phyloP scores from a whole-genome alignment of 2,329 filamentous ascomycete species.

The Penicillium rolfsii region DNA sequence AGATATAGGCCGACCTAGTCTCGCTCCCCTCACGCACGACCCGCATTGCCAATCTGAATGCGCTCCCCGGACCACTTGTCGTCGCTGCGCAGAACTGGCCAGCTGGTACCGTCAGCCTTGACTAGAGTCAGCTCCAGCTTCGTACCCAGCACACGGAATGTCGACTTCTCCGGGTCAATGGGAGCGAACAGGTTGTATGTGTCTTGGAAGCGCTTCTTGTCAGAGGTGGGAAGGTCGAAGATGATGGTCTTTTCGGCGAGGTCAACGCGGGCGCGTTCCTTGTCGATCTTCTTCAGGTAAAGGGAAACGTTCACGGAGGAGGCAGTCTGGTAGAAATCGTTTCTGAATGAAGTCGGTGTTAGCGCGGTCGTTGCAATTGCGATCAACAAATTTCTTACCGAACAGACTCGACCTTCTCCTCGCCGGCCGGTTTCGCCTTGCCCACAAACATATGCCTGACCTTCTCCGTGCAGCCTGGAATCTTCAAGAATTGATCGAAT shows the following conservation, averaged over 20 bases:
- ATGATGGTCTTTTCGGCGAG: slow-evolving; percentile 67
- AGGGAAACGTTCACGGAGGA: slow-evolving; percentile 84
- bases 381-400: slow-evolving; percentile 57
- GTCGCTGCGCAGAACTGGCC: slow-evolving; percentile 82
- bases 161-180: slow-evolving; percentile 75
- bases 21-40: slow-evolving; percentile 50
- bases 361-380: slow-evolving; percentile 5
- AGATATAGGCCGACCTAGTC: neutral
- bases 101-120: slow-evolving; percentile 75
- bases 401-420: slow-evolving; percentile 78
- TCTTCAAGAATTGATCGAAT: slow-evolving; percentile 97
- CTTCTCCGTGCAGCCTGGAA: slow-evolving; percentile 86
- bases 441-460: slow-evolving; percentile 81
- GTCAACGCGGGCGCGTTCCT: slow-evolving; percentile 71
- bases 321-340: slow-evolving; percentile 94
- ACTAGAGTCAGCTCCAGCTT: slow-evolving; percentile 81
- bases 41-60: slow-evolving; percentile 84
- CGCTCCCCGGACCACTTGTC: slow-evolving; percentile 76
- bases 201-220: slow-evolving; percentile 79
- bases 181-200: slow-evolving; percentile 73
- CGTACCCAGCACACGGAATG: slow-evolving; percentile 81
- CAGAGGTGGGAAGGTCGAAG: slow-evolving; percentile 83
- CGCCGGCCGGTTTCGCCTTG: slow-evolving; percentile 65
- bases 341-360: slow-evolving; percentile 49
- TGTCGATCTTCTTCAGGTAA: slow-evolving; percentile 97